Conservation (phyloP, 2,329 filamentous ascomycete genomes). For the Juglanconis oblonga region DNA sequence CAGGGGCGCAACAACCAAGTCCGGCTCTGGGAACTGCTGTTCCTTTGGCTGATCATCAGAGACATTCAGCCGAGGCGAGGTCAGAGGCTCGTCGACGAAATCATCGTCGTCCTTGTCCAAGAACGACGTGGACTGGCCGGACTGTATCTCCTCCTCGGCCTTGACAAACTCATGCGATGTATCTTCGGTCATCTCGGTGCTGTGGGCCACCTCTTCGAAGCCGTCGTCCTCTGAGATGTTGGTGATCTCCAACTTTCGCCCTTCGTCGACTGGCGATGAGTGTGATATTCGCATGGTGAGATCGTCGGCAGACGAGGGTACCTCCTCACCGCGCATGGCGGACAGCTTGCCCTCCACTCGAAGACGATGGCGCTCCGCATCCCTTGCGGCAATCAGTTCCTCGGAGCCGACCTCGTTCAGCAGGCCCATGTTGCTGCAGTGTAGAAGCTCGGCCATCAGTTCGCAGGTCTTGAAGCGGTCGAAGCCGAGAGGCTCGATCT, state of each 20-base stretch:
- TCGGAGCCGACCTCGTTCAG: slow-evolving; percentile 91
- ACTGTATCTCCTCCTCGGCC: slow-evolving; percentile 51
- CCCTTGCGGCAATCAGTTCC: slow-evolving; percentile 75
- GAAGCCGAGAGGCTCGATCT: slow-evolving; percentile 92
- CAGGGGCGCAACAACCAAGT: slow-evolving; percentile 55
- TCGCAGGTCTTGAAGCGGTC: slow-evolving; percentile 99
- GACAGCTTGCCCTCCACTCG: slow-evolving; percentile 73
- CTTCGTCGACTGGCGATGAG: slow-evolving; percentile 54
- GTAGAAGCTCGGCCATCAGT: slow-evolving; percentile 93
- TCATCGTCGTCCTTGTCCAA: slow-evolving; percentile 65
- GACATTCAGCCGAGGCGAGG: slow-evolving; percentile 62
- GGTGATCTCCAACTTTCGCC: slow-evolving; percentile 70
- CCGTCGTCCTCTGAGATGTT: slow-evolving; percentile 86
- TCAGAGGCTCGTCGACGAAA: slow-evolving; percentile 75
- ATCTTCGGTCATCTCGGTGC: slow-evolving; percentile 70
- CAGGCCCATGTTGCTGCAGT: slow-evolving; percentile 98
- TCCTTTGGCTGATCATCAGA: slow-evolving; percentile 55
- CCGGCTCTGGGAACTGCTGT: slow-evolving; percentile 51
- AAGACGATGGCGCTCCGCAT: slow-evolving; percentile 76
- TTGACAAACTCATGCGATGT: slow-evolving; percentile 68
- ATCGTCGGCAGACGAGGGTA: slow-evolving; percentile 55
- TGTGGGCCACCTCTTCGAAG: slow-evolving; percentile 81
- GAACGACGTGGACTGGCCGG: slow-evolving; percentile 36
- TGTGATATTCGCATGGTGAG: slow-evolving; percentile 57
- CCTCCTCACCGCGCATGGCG: slow-evolving; percentile 37